A percentile compares a stretch with the other conserved stretches of the same genome.
phyloP scores from a whole-genome alignment of 169 alveolate genomes.

The Plasmodium chabaudi region DNA sequence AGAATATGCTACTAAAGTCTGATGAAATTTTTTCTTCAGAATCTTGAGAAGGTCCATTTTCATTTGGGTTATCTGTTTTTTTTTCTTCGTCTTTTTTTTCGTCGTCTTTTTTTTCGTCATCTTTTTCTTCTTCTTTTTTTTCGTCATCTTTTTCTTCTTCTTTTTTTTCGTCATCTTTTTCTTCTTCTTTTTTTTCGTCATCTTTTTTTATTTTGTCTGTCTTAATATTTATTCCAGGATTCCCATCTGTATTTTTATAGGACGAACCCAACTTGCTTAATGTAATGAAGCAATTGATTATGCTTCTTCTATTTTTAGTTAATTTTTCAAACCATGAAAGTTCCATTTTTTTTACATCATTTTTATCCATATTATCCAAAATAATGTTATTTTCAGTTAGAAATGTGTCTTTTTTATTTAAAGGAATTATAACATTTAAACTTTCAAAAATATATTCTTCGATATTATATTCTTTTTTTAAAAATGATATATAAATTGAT shows the following conservation, averaged over 20 bases:
- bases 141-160: not conserved
- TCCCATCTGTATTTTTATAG: not conserved
- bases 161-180: not conserved
- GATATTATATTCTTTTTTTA: slow-evolving; percentile 61
- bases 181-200: not conserved
- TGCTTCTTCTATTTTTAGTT: slow-evolving; percentile 57
- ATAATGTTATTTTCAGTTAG: slow-evolving; percentile 36
- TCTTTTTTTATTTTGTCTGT: not conserved
- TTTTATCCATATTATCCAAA: slow-evolving; percentile 27
- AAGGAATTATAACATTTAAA: slow-evolving; percentile 56
- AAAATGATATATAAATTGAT: slow-evolving; percentile 46
- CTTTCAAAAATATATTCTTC: slow-evolving; percentile 58
- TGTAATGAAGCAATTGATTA: slow-evolving; percentile 44
- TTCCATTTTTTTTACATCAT: slow-evolving; percentile 52
- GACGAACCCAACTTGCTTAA: slow-evolving; percentile 7
- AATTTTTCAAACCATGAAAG: slow-evolving; percentile 58
- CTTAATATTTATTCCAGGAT: not conserved
- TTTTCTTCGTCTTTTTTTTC: not conserved
- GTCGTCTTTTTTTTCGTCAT: not conserved
- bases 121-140: not conserved
- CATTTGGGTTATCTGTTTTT: not conserved
- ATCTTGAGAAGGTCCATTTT: not conserved
- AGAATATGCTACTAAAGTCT: not conserved
- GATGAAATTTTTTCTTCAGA: not conserved
- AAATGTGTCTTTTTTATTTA: slow-evolving; percentile 30